A percentile compares a stretch with the other conserved stretches of the same genome.
These are phyloP conservation scores for Coemansia sp. DNA, from an alignment of 192 early-diverging fungal species.

Conservation along the genomic window DNA sequence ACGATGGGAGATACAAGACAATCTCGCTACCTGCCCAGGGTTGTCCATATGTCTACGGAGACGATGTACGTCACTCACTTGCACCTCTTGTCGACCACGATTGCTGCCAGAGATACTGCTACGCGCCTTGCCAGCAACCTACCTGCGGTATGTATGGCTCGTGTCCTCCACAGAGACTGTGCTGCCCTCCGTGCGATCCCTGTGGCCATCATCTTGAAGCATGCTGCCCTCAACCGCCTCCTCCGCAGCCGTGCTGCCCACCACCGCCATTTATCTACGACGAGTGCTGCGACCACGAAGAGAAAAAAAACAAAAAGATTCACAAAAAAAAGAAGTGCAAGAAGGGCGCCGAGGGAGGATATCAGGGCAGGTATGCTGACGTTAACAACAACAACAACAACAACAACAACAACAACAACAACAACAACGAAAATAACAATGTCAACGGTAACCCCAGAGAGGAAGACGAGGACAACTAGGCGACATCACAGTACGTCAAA, in stretches of 20 bases:
- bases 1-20: slow-evolving; percentile 37
- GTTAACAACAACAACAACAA: background rate
- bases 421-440: background rate
- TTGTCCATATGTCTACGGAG: slow-evolving; percentile 27
- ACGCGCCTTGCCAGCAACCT: slow-evolving; percentile 33
- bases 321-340: slow-evolving; percentile 5
- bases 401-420: background rate
- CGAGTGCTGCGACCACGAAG: slow-evolving; percentile 16
- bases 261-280: slow-evolving; percentile 40
- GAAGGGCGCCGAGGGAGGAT: background rate
- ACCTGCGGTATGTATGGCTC: slow-evolving; percentile 22
- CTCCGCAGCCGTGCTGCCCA: slow-evolving; percentile 23
- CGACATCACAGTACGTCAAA: too few species aligned
- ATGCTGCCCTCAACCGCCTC: slow-evolving; percentile 29
- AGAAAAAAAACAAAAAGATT: slow-evolving; percentile 10
- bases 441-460: background rate
- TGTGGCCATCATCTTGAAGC: slow-evolving; percentile 25
- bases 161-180: slow-evolving; percentile 20
- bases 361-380: background rate
- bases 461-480: background rate
- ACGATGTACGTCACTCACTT: slow-evolving; percentile 17
- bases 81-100: slow-evolving; percentile 17
- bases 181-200: slow-evolving; percentile 11
- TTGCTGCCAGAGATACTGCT: slow-evolving; percentile 35
- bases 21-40: slow-evolving; percentile 47